These are phyloP conservation scores for Chaetomium cochliodes DNA, from an alignment of 495 filamentous ascomycete genomes.

Conservation along the genomic window DNA sequence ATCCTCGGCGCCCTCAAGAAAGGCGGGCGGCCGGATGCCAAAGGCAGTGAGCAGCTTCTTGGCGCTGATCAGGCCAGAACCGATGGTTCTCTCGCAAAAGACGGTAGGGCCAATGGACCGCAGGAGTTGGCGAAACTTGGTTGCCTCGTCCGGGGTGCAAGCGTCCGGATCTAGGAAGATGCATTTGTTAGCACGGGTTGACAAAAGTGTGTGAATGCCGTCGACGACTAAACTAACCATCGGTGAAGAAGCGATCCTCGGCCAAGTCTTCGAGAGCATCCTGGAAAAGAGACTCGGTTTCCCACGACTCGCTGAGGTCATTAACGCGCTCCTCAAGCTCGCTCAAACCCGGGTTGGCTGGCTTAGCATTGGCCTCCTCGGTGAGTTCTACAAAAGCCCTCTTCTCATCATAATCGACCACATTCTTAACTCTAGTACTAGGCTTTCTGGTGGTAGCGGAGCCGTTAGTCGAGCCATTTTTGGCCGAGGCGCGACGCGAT, in stretches of 20 bases:
- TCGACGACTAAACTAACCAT: constrained; percentile 42
- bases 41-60: constrained; percentile 93
- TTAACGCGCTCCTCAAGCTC: constrained; percentile 60
- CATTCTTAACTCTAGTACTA: constrained; percentile 82
- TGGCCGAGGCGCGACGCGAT: constrained; percentile 20
- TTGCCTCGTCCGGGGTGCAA: constrained; percentile 73
- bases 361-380: constrained; percentile 34
- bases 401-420: constrained; percentile 86
- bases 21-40: constrained; percentile 71
- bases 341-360: constrained; percentile 35
- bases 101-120: constrained; percentile 70
- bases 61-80: constrained; percentile 63
- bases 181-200: neutral
- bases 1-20: constrained; percentile 72
- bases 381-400: constrained; percentile 75
- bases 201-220: constrained; percentile 8
- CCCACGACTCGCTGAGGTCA: constrained; percentile 63
- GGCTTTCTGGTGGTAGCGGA: constrained; percentile 57
- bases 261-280: constrained; percentile 63
- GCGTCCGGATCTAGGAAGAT: constrained; percentile 47
- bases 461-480: constrained; percentile 17
- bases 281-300: constrained; percentile 65
- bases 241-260: constrained; percentile 59
- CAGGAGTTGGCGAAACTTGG: constrained; percentile 64
- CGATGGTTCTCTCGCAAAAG: constrained; percentile 73